Base-by-base conservation (phyloP, 2,329 filamentous ascomycete genomes). In the Aureobasidium namibiae region DNA sequence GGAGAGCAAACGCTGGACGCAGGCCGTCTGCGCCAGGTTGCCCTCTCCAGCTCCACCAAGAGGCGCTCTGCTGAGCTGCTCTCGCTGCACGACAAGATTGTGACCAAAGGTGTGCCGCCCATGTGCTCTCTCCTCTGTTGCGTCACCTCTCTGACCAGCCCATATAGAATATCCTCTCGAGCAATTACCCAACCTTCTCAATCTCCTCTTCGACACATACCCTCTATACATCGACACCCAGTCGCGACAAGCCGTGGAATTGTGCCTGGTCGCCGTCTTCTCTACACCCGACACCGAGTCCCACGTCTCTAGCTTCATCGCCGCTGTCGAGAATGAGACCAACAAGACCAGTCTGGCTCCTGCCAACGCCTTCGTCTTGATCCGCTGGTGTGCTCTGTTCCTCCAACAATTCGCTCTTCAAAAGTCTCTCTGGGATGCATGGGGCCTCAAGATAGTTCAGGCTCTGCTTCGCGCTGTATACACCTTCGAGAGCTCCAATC, bases 361-460 rank as follows among this genome's bases (percentile, higher is more conserved):
- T 16, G 83, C 82, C 44, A 95, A 85, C 73, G 89, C 91, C 5
- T 95, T 96, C 70, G 90, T 95, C 50, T 78, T 99, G 65, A 81
- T 94, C 14, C 90, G 96, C 72, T 99, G 92, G 92, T 90, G 86
- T 72, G 88, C 87, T 61, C 73, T 92, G 60, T 75, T 96, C 53
- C 82, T 96, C 65, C 85, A 92, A 67, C 80, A 87, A 60, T 78
- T 91, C 26, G 82, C 82, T 33, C 80, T 80, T 49, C 82, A 74
- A 50, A 72, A 82, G 16, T 69, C 80, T 10, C 72, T 82, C 44
- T 91, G 85, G 86, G 81, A 83, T 53, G 78, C 78, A 67, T 85
- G 85, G 70, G 82, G 83, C 56, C 67, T 80, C 63, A 85, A 90
- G 34, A 75, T 94, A 42, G 75, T 95, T 29, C 72, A 82, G 34